Conservation (phyloP, 345 rosid genomes). For the Corymbia maculata region DNA sequence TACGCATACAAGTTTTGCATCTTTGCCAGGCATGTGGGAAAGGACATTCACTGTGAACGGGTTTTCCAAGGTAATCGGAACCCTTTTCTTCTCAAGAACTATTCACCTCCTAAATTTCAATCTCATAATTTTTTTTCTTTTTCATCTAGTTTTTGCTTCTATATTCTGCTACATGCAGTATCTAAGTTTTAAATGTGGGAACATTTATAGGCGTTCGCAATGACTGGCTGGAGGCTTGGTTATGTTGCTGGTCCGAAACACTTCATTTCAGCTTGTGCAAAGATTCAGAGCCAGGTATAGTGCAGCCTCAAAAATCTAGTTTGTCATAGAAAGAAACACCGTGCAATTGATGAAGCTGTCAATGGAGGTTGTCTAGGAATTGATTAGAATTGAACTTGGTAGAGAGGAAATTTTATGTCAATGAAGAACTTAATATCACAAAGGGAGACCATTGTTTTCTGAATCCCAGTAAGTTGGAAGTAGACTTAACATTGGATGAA, state of each 20-base stretch:
- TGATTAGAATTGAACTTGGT: not conserved
- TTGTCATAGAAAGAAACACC: not conserved
- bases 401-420: not conserved
- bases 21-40: conserved; percentile 89
- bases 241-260: conserved; percentile 91
- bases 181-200: not conserved
- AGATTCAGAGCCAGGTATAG: conserved; percentile 96
- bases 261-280: conserved; percentile 88
- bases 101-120: not conserved
- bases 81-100: not conserved
- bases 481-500: not conserved
- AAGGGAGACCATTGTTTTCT: not conserved
- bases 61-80: conserved; percentile 74
- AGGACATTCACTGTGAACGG: conserved; percentile 95
- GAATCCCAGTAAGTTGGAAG: not conserved
- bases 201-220: conserved; percentile 82
- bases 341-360: not conserved
- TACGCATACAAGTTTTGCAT: conserved; percentile 89
- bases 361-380: not conserved
- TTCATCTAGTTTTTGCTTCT: not conserved
- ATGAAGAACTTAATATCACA: not conserved
- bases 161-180: not conserved
- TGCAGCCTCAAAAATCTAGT: not conserved
- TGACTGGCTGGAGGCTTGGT: conserved; percentile 99
- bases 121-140: not conserved